Evolutionary conservation across 129 eudicot genomes (phyloP).

Genomic region (Apium graveolens): DNA sequence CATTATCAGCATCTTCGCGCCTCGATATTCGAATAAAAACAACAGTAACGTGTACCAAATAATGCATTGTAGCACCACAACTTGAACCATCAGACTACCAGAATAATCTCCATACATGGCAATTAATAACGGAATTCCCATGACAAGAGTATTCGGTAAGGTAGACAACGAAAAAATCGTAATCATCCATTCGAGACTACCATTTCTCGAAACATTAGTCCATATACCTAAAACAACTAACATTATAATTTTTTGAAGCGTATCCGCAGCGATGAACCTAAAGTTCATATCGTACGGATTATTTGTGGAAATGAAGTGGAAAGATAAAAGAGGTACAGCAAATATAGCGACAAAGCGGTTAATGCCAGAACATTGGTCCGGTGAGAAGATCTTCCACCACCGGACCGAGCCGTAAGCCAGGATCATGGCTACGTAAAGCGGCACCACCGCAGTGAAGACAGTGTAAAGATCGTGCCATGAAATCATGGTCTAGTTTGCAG

Average conservation of each 20-base stretch:
- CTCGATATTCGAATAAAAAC: constrained; percentile 75
- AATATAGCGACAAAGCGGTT: constrained; percentile 81
- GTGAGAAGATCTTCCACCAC: constrained; percentile 89
- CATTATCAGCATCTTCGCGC: constrained; percentile 65
- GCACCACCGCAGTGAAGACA: constrained; percentile 76
- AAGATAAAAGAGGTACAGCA: constrained; percentile 78
- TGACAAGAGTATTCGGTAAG: constrained; percentile 72
- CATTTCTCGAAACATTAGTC: constrained; percentile 47
- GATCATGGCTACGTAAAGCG: constrained; percentile 87
- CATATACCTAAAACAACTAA: constrained; percentile 48
- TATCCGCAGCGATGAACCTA: constrained; percentile 79
- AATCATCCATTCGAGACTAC: constrained; percentile 73
- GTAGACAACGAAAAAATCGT: constrained; percentile 71
- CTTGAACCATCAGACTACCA: constrained; percentile 78
- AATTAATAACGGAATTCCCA: constrained; percentile 81
- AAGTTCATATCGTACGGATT: constrained; percentile 73
- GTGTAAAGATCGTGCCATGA: constrained; percentile 71
- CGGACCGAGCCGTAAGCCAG: constrained; percentile 91
- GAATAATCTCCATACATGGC: constrained; percentile 77
- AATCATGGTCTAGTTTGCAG: constrained; percentile 38
- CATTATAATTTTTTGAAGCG: constrained; percentile 66
- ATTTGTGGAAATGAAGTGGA: constrained; percentile 73
- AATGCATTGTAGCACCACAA: constrained; percentile 76
- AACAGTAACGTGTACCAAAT: constrained; percentile 75
- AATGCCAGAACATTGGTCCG: constrained; percentile 94